A percentile compares a stretch with the other conserved stretches of the same genome.
phyloP scores from a whole-genome alignment of 2,329 filamentous ascomycete genomes.

The Penicillium sp. region DNA sequence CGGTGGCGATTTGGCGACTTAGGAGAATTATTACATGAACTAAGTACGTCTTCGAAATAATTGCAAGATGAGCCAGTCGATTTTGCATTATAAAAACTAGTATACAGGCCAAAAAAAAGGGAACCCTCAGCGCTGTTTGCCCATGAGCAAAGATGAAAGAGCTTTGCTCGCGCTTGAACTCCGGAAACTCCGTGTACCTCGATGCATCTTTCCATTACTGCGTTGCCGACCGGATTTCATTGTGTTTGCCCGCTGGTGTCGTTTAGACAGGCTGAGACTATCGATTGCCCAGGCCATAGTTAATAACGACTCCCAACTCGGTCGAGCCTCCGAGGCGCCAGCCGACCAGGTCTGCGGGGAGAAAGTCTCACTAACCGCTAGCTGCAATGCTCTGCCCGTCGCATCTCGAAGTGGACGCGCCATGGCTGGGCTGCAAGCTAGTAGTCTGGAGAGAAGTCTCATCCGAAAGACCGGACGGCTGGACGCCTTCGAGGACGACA shows the following conservation, averaged over 20 bases:
- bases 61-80: slow-evolving; percentile 11
- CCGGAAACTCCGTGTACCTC: slow-evolving; percentile 35
- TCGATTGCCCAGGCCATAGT: slow-evolving; percentile 41
- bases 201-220: slow-evolving; percentile 28
- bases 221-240: slow-evolving; percentile 29
- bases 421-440: slow-evolving; percentile 47
- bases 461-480: slow-evolving; percentile 43
- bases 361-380: slow-evolving; percentile 39
- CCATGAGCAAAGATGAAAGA: slow-evolving; percentile 16
- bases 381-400: slow-evolving; percentile 48
- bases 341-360: slow-evolving; percentile 29
- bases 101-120: slow-evolving; percentile 17
- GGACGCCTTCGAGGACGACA: slow-evolving; percentile 37
- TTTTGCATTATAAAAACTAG: slow-evolving; percentile 12
- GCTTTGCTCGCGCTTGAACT: slow-evolving; percentile 28
- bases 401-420: slow-evolving; percentile 47
- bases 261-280: slow-evolving; percentile 34
- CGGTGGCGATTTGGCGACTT: not conserved
- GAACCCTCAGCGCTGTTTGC: slow-evolving; percentile 23
- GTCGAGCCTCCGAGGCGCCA: slow-evolving; percentile 26
- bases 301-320: slow-evolving; percentile 40
- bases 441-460: slow-evolving; percentile 43
- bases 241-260: slow-evolving; percentile 20
- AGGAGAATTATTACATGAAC: not conserved
- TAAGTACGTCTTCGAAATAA: not conserved